Base-by-base conservation (phyloP, 108 stramenopile genomes). In the Mayamaea pseudoterrestris region DNA sequence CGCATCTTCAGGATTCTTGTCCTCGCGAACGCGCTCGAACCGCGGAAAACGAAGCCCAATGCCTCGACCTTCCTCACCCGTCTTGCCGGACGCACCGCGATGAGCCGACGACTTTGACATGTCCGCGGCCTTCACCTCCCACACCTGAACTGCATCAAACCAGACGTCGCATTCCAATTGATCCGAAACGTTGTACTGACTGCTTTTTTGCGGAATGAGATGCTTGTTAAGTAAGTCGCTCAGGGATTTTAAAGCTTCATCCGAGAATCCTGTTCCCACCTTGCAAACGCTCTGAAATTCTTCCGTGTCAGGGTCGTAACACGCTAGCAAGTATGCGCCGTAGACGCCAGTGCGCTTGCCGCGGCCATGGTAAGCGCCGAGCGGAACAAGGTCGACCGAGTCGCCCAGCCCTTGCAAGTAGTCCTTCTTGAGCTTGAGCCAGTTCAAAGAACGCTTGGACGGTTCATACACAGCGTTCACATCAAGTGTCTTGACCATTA, bases 401-500 rank as follows among this genome's bases (percentile, higher is more conserved):
- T 99, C 99, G 6, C 95, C 96, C 20, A 97, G 68, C 31, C 97
- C 94, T 16, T 96, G 93, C n/a, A 99, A 70, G 49, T 99, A 99
- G 69, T 99, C 99, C 73, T 99, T 99, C 62, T 99, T 99, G 30
- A 99, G 78, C 51, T 99, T 99, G 55, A 99, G 73, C 99, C 99
- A 99, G 58, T 98, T 99, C 37, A 99, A 66, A 12, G 93, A 93
- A 28, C 99, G 75, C 39, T 74, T 71, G 27, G 89, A 87, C 6
- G 99, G 99, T 65, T 96, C 85, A 69, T 99, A 99, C 1, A 78
- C 65, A 32, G 87, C 87, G 58, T 90, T 83, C 13, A 58, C 71
- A 39, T 82, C 82, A 47, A 99, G 72, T 6, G 97, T 97, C 78
- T 99, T 99, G 24, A 99, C 96, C 99, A 99, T 99, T 43, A 99